Conservation (phyloP, 2,329 filamentous ascomycete species). For the Colletotrichum tofieldiae region DNA sequence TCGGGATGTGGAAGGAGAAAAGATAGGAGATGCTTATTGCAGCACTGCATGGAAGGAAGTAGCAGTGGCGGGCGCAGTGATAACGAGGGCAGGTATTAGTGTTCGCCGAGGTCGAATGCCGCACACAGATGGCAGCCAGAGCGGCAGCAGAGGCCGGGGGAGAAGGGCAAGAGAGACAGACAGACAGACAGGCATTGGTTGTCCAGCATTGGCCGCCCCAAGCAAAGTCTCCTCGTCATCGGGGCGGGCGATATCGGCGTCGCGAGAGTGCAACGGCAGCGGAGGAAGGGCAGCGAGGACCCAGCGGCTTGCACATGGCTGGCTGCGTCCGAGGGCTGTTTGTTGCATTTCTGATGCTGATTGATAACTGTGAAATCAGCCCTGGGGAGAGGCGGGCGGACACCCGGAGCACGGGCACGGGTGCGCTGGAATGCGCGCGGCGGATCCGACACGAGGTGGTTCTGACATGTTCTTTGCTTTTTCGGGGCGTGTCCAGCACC, state of each 20-base stretch:
- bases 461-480: conserved; percentile 13
- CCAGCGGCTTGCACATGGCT: not conserved
- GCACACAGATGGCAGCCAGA: not conserved
- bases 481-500: not conserved
- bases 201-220: too few species aligned
- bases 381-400: not conserved
- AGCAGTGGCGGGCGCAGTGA: not conserved
- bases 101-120: not conserved
- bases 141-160: not conserved
- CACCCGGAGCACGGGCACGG: conserved; percentile 10
- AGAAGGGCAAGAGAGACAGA: too few species aligned
- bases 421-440: not conserved
- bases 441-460: not conserved
- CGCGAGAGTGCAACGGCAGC: not conserved
- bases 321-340: not conserved
- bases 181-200: too few species aligned
- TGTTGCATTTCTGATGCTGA: conserved; percentile 12
- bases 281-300: not conserved
- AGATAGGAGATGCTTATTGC: conserved; percentile 26
- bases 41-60: not conserved
- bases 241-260: conserved; percentile 21
- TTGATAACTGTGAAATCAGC: conserved; percentile 36
- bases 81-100: not conserved
- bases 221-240: conserved; percentile 4
- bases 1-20: conserved; percentile 39